Evolutionary conservation across 1,139 yeast species (phyloP).

Genomic region (Debaryomyces robertsiae): DNA sequence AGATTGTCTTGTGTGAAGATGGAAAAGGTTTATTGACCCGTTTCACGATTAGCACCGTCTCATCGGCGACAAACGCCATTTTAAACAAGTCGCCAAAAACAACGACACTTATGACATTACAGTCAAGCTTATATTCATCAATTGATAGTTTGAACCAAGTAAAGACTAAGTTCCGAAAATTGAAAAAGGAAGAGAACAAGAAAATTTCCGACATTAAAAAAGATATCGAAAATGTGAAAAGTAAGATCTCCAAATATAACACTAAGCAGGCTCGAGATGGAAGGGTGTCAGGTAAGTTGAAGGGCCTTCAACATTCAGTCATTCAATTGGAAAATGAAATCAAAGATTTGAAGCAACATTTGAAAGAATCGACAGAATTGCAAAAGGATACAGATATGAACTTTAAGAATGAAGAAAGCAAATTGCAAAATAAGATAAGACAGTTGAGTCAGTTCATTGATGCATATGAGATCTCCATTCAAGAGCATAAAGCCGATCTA

Average conservation of each 20-base stretch:
- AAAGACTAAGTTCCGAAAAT: conserved; percentile 54
- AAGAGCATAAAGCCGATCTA: conserved; percentile 25
- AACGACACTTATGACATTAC: conserved; percentile 60
- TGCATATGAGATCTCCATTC: conserved; percentile 30
- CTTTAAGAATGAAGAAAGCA: conserved; percentile 24
- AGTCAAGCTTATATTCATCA: conserved; percentile 63
- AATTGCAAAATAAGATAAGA: conserved; percentile 25
- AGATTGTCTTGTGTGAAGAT: conserved; percentile 50
- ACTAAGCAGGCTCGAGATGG: conserved; percentile 29
- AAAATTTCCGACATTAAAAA: conserved; percentile 52
- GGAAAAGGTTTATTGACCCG: conserved; percentile 25
- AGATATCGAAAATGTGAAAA: conserved; percentile 59
- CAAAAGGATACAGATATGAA: conserved; percentile 22
- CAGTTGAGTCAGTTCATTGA: conserved; percentile 27
- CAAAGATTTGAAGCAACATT: conserved; percentile 25
- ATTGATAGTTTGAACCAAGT: conserved; percentile 56
- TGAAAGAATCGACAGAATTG: conserved; percentile 21
- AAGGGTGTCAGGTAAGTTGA: conserved; percentile 40
- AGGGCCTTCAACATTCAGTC: conserved; percentile 46
- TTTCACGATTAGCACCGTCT: conserved; percentile 39
- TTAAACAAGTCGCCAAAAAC: conserved; percentile 42
- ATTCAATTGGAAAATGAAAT: conserved; percentile 45
- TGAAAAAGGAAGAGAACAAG: conserved; percentile 64
- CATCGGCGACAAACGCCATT: conserved; percentile 30
- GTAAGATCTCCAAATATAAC: conserved; percentile 44